Evolutionary conservation across 495 filamentous ascomycete species (phyloP).

Genomic region (Podospora didyma): DNA sequence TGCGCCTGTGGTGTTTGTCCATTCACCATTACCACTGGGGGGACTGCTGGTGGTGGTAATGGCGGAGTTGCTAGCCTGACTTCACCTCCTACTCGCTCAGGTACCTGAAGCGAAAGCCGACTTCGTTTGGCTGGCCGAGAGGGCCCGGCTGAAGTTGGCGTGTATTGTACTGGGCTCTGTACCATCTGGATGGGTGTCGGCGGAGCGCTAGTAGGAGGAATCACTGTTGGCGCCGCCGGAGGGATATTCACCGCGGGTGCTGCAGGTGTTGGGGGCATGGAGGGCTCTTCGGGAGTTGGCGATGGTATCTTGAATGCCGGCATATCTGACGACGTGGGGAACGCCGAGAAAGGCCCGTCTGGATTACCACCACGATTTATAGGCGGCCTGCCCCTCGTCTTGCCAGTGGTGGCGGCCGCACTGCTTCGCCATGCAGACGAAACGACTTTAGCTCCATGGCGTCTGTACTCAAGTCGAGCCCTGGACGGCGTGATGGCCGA

Average conservation of each 20-base stretch:
- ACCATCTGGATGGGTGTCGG: background rate
- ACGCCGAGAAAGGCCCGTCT: slow-evolving; percentile 83
- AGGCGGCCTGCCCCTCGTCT: slow-evolving; percentile 80
- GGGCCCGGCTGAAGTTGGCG: slow-evolving; percentile 19
- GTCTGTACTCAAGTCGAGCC: slow-evolving; percentile 68
- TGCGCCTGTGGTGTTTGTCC: slow-evolving; percentile 40
- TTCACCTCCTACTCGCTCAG: slow-evolving; percentile 65
- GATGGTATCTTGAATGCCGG: slow-evolving; percentile 31
- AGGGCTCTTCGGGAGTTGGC: slow-evolving; percentile 26
- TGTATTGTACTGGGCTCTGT: slow-evolving; percentile 22
- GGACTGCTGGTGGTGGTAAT: slow-evolving; percentile 16
- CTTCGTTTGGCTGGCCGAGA: slow-evolving; percentile 41
- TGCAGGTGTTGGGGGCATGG: slow-evolving; percentile 27
- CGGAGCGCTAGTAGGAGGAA: slow-evolving; percentile 10
- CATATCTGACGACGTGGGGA: slow-evolving; percentile 64
- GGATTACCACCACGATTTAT: slow-evolving; percentile 59
- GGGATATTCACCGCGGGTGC: slow-evolving; percentile 20
- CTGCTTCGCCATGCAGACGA: slow-evolving; percentile 90
- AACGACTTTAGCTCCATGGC: slow-evolving; percentile 85
- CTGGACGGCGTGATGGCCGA: slow-evolving; percentile 73
- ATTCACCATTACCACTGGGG: slow-evolving; percentile 59
- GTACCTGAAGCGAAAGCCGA: slow-evolving; percentile 76
- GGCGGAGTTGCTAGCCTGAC: slow-evolving; percentile 78
- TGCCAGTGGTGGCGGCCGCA: slow-evolving; percentile 62
- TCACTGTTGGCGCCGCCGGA: background rate